A percentile compares a stretch with the other conserved stretches of the same genome.
Evolutionary conservation across 2,329 filamentous ascomycete species (phyloP).

Genomic region (Akanthomyces dipterigenus): DNA sequence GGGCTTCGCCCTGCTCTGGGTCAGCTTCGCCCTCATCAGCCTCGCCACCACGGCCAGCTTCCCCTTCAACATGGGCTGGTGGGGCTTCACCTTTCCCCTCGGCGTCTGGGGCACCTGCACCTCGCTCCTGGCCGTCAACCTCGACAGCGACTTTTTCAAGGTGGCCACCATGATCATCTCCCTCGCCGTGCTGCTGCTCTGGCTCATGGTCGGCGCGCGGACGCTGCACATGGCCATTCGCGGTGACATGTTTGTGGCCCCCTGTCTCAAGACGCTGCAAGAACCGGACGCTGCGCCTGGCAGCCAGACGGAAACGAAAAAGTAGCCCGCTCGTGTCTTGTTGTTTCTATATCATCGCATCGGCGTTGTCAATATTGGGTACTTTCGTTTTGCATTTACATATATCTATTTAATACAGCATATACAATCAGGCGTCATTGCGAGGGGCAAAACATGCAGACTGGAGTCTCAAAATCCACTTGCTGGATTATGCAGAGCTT

Average conservation of each 20-base stretch:
- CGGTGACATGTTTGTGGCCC: slow-evolving; percentile 39
- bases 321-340: slow-evolving; percentile 16
- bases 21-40: slow-evolving; percentile 36
- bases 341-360: neutral
- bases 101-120: slow-evolving; percentile 39
- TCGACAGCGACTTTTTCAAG: slow-evolving; percentile 37
- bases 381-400: neutral
- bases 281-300: slow-evolving; percentile 24
- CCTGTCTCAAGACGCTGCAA: slow-evolving; percentile 33
- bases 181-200: slow-evolving; percentile 33
- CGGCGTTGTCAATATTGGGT: neutral
- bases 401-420: neutral
- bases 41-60: slow-evolving; percentile 32
- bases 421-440: neutral
- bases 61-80: slow-evolving; percentile 42
- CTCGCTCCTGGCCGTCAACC: slow-evolving; percentile 30
- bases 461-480: neutral
- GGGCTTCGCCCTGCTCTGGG: slow-evolving; percentile 38
- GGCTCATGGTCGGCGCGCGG: slow-evolving; percentile 33
- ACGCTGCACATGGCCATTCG: slow-evolving; percentile 31
- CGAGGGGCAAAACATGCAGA: neutral
- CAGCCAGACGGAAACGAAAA: slow-evolving; percentile 20
- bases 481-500: neutral
- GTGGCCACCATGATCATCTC: slow-evolving; percentile 35
- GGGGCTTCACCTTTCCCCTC: slow-evolving; percentile 41